These are phyloP conservation scores for Russula abietina DNA, from an alignment of 768 basidiomycete genomes.

Conservation along the genomic window DNA sequence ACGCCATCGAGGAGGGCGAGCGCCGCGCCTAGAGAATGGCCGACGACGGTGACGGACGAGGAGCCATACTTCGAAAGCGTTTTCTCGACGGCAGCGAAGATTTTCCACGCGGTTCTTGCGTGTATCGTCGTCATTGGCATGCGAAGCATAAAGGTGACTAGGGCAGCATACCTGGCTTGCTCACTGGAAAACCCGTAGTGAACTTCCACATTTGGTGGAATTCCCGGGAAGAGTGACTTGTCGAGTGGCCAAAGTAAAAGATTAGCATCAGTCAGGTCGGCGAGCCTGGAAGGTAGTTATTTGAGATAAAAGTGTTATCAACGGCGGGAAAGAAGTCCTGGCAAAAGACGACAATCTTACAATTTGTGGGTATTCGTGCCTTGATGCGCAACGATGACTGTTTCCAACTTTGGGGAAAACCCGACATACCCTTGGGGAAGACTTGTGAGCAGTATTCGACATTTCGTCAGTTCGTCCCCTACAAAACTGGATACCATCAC, in stretches of 20 bases:
- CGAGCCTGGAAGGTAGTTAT: constrained; percentile 26
- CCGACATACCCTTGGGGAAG: constrained; percentile 46
- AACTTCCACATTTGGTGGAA: constrained; percentile 37
- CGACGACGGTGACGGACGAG: constrained; percentile 8
- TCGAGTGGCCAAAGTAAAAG: constrained; percentile 34
- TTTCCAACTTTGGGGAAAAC: constrained; percentile 38
- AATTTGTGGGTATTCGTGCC: constrained; percentile 34
- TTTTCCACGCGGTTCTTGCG: constrained; percentile 2
- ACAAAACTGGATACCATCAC: constrained; percentile 40
- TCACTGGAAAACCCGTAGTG: constrained; percentile 44
- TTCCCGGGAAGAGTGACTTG: constrained; percentile 45
- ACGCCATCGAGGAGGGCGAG: constrained; percentile 29
- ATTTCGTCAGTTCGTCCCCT: neutral
- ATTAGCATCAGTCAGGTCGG: constrained; percentile 40
- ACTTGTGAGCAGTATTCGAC: neutral
- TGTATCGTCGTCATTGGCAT: neutral
- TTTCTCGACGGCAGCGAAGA: neutral
- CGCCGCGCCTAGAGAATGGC: constrained; percentile 26
- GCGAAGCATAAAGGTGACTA: neutral
- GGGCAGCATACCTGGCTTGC: constrained; percentile 38
- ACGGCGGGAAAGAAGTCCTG: no score
- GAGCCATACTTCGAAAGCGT: neutral
- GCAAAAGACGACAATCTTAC: constrained; percentile 23
- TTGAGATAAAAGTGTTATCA: neutral
- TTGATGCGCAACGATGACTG: constrained; percentile 36